phyloP scores from a whole-genome alignment of 768 basidiomycete genomes.

The Astraeus odoratus region DNA sequence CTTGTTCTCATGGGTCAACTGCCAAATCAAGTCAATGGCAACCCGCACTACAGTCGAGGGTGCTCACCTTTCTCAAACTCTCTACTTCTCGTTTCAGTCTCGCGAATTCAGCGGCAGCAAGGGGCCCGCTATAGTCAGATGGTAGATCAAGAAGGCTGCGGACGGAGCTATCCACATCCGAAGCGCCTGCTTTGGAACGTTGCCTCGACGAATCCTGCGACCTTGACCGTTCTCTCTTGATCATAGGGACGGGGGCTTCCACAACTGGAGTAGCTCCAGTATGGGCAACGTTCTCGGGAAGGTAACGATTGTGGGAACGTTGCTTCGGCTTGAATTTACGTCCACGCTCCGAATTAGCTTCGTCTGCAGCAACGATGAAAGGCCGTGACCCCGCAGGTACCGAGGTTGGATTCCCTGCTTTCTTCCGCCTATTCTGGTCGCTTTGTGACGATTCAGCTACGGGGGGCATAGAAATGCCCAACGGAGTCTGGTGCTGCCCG shows the following conservation, averaged over 20 bases:
- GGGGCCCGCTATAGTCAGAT: slow-evolving; percentile 25
- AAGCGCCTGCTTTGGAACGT: slow-evolving; percentile 16
- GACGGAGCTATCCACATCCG: slow-evolving; percentile 23
- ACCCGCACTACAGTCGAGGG: background rate
- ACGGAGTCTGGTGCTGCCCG: slow-evolving; percentile 11
- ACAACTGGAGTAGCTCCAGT: slow-evolving; percentile 7
- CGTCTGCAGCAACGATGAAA: slow-evolving; percentile 24
- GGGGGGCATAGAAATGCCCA: slow-evolving; percentile 3
- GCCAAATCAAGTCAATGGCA: slow-evolving; percentile 4
- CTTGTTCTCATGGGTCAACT: slow-evolving; percentile 39
- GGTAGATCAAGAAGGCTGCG: slow-evolving; percentile 12
- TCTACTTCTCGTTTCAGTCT: slow-evolving; percentile 54
- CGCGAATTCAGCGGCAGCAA: slow-evolving; percentile 44
- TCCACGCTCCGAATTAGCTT: slow-evolving; percentile 24
- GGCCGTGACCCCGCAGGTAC: slow-evolving; percentile 14
- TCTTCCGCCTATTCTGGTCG: slow-evolving; percentile 27
- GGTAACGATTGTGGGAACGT: slow-evolving; percentile 19
- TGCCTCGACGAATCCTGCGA: slow-evolving; percentile 27
- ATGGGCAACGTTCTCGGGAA: slow-evolving; percentile 14
- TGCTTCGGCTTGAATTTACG: slow-evolving; percentile 25
- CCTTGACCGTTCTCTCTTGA: slow-evolving; percentile 29
- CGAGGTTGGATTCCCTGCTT: slow-evolving; percentile 10
- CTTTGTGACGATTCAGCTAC: slow-evolving; percentile 17
- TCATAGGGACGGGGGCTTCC: slow-evolving; percentile 1
- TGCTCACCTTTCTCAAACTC: slow-evolving; percentile 37